Conservation (phyloP, 2,329 filamentous ascomycete genomes). For the Diaporthe velutina region DNA sequence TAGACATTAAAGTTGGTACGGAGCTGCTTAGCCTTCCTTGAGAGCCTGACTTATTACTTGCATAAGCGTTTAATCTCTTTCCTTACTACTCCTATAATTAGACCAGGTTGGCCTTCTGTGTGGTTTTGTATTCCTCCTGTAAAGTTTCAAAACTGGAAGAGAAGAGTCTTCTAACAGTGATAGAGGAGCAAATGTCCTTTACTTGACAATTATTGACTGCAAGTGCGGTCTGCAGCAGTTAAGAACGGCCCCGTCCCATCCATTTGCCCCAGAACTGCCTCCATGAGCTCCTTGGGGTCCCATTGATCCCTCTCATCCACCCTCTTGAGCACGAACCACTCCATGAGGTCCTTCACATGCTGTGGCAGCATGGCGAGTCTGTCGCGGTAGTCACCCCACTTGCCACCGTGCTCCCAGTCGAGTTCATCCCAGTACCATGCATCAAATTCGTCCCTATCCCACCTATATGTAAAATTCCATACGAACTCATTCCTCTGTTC, state of each 20-base stretch:
- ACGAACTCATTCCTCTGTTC: neutral
- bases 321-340: neutral
- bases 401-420: neutral
- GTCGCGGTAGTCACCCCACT: neutral
- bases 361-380: neutral
- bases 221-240: neutral
- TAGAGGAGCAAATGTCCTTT: too few species aligned
- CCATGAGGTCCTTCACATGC: constrained; percentile 1
- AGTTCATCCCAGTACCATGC: constrained; percentile 8
- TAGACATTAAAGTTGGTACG: too few species aligned
- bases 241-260: neutral
- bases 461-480: constrained; percentile 6
- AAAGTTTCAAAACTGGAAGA: too few species aligned
- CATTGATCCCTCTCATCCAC: neutral
- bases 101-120: too few species aligned
- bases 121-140: too few species aligned
- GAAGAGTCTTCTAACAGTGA: too few species aligned
- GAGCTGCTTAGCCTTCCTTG: too few species aligned
- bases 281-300: neutral
- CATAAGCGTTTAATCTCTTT: too few species aligned
- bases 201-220: too few species aligned
- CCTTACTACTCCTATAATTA: too few species aligned
- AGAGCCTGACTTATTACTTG: too few species aligned
- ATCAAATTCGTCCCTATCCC: constrained; percentile 8
- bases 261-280: constrained; percentile 5